Conservation (phyloP, 1,284 basidiomycete genomes). For the Austropuccinia psidii region DNA sequence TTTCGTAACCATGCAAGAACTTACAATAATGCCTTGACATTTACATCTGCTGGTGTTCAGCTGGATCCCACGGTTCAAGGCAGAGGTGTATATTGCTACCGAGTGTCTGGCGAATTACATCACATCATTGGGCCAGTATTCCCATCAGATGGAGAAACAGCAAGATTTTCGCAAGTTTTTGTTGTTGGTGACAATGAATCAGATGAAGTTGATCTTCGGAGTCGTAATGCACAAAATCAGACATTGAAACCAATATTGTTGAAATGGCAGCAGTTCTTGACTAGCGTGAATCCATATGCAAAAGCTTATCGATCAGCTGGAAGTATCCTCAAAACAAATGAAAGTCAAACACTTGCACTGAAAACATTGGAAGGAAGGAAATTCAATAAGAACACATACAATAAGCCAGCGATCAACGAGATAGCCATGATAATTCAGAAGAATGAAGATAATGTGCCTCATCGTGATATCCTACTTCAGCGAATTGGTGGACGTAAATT, state of each 20-base stretch:
- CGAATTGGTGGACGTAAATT: not conserved
- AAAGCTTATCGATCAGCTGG: not conserved
- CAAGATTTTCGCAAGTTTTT: not conserved
- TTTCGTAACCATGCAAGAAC: not conserved
- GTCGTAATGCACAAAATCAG: not conserved
- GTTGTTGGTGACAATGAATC: not conserved
- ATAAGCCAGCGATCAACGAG: not conserved
- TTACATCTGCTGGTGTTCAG: not conserved
- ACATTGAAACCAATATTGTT: not conserved
- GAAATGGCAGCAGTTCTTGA: not conserved
- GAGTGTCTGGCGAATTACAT: not conserved
- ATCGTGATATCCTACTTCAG: not conserved
- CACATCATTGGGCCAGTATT: not conserved
- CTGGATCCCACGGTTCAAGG: not conserved
- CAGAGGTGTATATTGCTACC: not conserved
- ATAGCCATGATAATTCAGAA: not conserved
- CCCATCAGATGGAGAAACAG: not conserved
- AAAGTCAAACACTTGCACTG: not conserved
- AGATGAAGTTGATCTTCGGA: not conserved
- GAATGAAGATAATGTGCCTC: not conserved
- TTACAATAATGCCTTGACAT: constrained; percentile 10
- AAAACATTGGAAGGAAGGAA: too few relatives aligned
- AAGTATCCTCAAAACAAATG: not conserved
- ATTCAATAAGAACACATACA: not conserved
- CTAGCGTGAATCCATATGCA: not conserved